phyloP scores from a whole-genome alignment of 495 filamentous ascomycete genomes.

The Penicillium goetzii region DNA sequence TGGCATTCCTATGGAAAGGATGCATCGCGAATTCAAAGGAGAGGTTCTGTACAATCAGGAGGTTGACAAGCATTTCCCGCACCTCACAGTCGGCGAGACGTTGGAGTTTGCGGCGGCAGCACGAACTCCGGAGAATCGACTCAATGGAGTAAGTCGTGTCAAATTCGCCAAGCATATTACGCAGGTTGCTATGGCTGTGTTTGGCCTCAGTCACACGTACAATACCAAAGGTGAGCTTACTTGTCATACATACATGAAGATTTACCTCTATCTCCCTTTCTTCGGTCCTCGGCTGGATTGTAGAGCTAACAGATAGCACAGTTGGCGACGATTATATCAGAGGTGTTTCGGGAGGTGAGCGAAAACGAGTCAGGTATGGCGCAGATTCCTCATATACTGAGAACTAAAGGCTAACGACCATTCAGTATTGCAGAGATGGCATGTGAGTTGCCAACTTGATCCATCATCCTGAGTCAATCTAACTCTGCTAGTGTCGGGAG shows the following conservation, averaged over 20 bases:
- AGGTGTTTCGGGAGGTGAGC: slow-evolving; percentile 81
- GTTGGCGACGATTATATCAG: slow-evolving; percentile 56
- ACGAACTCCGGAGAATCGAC: slow-evolving; percentile 50
- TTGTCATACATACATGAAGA: not conserved
- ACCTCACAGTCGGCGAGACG: slow-evolving; percentile 69
- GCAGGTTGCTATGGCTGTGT: slow-evolving; percentile 63
- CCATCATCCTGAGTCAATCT: not conserved
- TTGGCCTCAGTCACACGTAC: slow-evolving; percentile 63
- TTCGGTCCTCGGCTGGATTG: not conserved
- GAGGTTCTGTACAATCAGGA: slow-evolving; percentile 68
- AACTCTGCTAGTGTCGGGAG: slow-evolving; percentile 60
- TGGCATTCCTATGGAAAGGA: slow-evolving; percentile 53
- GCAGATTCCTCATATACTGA: not conserved
- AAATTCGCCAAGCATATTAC: slow-evolving; percentile 52
- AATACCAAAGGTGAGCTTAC: slow-evolving; percentile 50
- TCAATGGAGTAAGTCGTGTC: slow-evolving; percentile 45
- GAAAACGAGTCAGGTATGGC: slow-evolving; percentile 62
- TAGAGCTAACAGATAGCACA: not conserved
- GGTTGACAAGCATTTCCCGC: slow-evolving; percentile 68
- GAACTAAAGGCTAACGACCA: slow-evolving; percentile 10
- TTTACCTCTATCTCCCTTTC: not conserved
- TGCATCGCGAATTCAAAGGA: slow-evolving; percentile 63
- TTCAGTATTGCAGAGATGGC: slow-evolving; percentile 62
- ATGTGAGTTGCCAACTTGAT: slow-evolving; percentile 32
- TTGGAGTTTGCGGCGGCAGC: slow-evolving; percentile 64